These are phyloP conservation scores for Hyaloscypha hepaticicola DNA, from an alignment of 495 filamentous ascomycete species.

Conservation along the genomic window DNA sequence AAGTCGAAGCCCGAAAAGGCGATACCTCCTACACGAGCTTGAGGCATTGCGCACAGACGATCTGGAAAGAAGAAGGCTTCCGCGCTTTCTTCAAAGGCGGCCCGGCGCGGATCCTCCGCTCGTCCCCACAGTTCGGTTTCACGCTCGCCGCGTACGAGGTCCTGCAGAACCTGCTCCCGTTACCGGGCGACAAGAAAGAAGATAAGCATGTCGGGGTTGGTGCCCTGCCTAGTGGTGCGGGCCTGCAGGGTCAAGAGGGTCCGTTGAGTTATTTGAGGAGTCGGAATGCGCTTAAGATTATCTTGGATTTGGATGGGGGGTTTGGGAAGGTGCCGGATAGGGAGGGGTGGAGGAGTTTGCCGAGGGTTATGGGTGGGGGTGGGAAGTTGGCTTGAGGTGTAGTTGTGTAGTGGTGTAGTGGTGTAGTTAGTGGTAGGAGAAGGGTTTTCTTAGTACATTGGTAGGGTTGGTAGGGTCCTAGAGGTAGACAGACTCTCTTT, in stretches of 20 bases:
- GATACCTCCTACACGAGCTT: constrained; percentile 82
- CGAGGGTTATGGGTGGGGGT: constrained; percentile 28
- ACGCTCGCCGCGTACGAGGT: constrained; percentile 94
- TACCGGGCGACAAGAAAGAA: constrained; percentile 56
- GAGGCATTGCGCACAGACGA: constrained; percentile 80
- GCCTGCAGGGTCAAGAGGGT: constrained; percentile 51
- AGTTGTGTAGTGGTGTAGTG: too few relatives aligned
- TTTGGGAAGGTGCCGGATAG: constrained; percentile 46
- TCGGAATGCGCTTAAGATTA: constrained; percentile 93
- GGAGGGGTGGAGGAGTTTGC: constrained; percentile 28
- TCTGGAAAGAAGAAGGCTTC: constrained; percentile 89
- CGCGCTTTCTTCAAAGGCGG: constrained; percentile 98
- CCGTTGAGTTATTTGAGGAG: constrained; percentile 81
- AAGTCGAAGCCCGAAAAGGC: constrained; percentile 95
- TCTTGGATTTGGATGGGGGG: constrained; percentile 89
- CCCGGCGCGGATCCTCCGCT: constrained; percentile 88
- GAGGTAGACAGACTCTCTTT: background rate
- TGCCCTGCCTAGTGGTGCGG: constrained; percentile 29
- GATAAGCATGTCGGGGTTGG: constrained; percentile 37
- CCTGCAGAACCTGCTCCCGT: constrained; percentile 77
- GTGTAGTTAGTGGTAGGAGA: background rate
- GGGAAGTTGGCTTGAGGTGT: too few relatives aligned
- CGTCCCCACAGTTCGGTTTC: constrained; percentile 96
- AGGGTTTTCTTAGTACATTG: background rate
- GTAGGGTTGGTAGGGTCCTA: background rate